Base-by-base conservation (phyloP, 2,329 filamentous ascomycete species). In the Pseudocercospora vitis region DNA sequence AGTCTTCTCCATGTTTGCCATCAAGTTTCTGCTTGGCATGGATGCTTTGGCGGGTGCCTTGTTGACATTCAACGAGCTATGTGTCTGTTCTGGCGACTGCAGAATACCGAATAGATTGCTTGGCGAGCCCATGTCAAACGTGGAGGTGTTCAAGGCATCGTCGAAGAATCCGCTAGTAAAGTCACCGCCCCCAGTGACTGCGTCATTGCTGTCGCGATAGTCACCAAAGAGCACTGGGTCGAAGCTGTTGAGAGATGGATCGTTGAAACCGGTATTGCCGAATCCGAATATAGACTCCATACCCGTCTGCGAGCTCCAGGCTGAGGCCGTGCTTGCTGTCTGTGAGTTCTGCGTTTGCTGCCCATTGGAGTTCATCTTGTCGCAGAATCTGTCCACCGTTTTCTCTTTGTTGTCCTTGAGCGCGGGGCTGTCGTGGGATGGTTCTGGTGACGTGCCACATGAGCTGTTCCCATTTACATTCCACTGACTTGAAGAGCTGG, bases 181-280 rank as follows among this genome's bases (percentile, higher is more conserved):
- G 61, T 95, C 88, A 37, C 80, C 82, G 66, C 75, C 85, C 61
- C 78, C 76, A 14, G 95, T 74, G 11, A 95, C 80, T 51, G 86
- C 92, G 53, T 90, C 88, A 65, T 95, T 89, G 0, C 90, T 85
- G 67, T 99, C 94, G 48, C 94, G 86, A 73, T 96, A 97, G 63
- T 91, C 89, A 50, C 88, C 89, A 70, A 96, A 97, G 3, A 97
- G 78, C 51, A 94, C 85, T 0, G 94, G 92, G 58, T 97, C 91
- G 65, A 97, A 96, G 64, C 87, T 85, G 32, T 85, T 81, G 46
- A 94, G 77, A 6, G 65, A 62, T 11, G 64, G 63, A 7, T 63
- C 55, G 4, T 46, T 64, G 57, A 57, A 66, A 33, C 66, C 63
- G n/a, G 53, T 51, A 39, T 63, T 63, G 5, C 45, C 50, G n/a